Evolutionary conservation across 805 yeast genomes (phyloP), one percentile per base, ranked within the genome.

Genomic region (Sungouiozyma ichnusensis): DNA sequence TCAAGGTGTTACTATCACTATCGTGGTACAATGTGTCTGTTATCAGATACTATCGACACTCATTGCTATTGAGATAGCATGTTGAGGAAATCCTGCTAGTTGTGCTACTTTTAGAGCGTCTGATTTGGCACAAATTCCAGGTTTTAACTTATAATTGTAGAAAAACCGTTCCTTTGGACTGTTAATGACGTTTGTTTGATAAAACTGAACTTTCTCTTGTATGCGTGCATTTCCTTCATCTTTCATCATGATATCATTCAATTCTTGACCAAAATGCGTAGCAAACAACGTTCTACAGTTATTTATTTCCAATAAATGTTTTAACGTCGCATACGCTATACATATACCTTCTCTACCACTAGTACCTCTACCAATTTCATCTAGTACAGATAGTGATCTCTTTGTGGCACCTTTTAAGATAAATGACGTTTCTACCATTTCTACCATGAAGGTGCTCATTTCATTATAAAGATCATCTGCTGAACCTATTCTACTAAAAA

Each of bases 331-430:
- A 65, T 69, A 85, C 1, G 96, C 94, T 42, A 87, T 78, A 1
- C 95, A 82, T 3, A 83, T 67, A 1, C 96, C 96, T 62, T 87
- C 96, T 40, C 67, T 68, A 0, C 85, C 80, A 42, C 94, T 81
- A 0, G 96, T 87, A 0, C 96, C 96, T 42, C 95, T 68, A 1
- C 96, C 96, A 17, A 87, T 77, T 54, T 87, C 96, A 60, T 87
- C 96, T 43, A 87, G 67, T 17, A 87, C 77, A 0, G 90, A 83
- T 46, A 87, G 64, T 0, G 95, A 85, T 31, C 71, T 65, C 1
- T 65, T 50, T 0, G 92, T 80, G 7, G 94, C 81, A 35, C 76
- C 73, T 33, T 73, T 66, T 32, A 87, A 57, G 31, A 87, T 85
- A 36, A 68, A 63, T 2, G 85, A 76, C 2, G 94, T 81, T 57